Conservation (phyloP, 805 yeast genomes). For the Komagataella pseudopastoris region DNA sequence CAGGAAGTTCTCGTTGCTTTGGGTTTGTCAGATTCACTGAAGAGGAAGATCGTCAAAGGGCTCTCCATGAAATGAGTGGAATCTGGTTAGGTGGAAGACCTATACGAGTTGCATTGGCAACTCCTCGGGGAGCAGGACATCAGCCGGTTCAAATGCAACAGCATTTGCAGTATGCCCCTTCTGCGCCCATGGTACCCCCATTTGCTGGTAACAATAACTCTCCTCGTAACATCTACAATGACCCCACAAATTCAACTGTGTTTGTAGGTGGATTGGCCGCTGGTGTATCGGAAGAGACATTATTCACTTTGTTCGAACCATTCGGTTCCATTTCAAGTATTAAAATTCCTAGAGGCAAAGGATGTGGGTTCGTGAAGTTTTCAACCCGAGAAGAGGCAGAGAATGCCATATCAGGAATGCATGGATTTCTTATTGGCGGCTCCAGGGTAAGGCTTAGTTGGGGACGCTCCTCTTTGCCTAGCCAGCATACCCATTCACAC, state of each 20-base stretch:
- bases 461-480: conserved; percentile 37
- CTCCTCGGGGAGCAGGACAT: conserved; percentile 25
- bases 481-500: conserved; percentile 6
- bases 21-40: conserved; percentile 70
- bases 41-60: conserved; percentile 55
- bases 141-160: conserved; percentile 9
- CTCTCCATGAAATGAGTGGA: conserved; percentile 65
- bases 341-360: conserved; percentile 67
- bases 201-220: not conserved
- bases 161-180: conserved; percentile 7
- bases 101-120: conserved; percentile 65
- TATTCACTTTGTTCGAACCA: conserved; percentile 51
- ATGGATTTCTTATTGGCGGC: conserved; percentile 68
- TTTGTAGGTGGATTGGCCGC: conserved; percentile 56
- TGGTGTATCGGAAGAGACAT: conserved; percentile 47
- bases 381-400: conserved; percentile 60
- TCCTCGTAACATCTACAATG: conserved; percentile 17
- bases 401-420: conserved; percentile 65
- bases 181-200: conserved; percentile 2
- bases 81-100: conserved; percentile 71
- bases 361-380: conserved; percentile 69
- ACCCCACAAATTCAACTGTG: conserved; percentile 68
- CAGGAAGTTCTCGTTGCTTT: conserved; percentile 66
- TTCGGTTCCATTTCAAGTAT: conserved; percentile 61
- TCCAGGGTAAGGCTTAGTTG: conserved; percentile 60